Evolutionary conservation across 352 stramenopile species (phyloP).

Genomic region (Aphanomyces invadans): DNA sequence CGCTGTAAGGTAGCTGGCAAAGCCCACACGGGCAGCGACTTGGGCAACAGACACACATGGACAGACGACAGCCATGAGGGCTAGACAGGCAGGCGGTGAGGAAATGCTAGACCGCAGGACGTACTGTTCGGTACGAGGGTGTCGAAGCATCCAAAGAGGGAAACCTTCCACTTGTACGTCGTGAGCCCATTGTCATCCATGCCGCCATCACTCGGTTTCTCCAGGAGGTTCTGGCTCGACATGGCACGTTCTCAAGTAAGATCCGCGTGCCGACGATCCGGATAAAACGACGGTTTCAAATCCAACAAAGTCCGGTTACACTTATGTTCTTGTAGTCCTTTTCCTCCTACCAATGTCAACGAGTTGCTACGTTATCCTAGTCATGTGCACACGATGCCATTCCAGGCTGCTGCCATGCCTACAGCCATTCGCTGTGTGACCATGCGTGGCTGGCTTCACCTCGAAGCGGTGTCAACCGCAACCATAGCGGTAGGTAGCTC

Average conservation of each 20-base stretch:
- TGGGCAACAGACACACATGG: constrained; percentile 16
- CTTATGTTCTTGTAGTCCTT: not conserved
- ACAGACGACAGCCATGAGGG: constrained; percentile 8
- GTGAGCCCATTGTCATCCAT: constrained; percentile 42
- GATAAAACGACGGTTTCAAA: not conserved
- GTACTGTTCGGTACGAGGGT: constrained; percentile 60
- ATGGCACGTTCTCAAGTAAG: not conserved
- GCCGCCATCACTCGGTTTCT: not conserved
- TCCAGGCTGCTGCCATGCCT: no score
- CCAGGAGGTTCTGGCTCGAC: not conserved
- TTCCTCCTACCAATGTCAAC: no score
- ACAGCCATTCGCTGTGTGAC: no score
- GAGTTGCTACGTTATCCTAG: no score
- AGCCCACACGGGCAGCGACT: constrained; percentile 10
- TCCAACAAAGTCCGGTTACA: not conserved
- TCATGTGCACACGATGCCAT: no score
- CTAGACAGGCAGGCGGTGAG: not conserved
- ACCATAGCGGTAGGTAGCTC: no score
- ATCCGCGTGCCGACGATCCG: not conserved
- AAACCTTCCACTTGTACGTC: constrained; percentile 64
- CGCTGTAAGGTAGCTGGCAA: not conserved
- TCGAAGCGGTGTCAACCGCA: no score
- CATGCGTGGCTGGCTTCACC: no score
- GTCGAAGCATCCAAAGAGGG: constrained; percentile 64
- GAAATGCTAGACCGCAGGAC: not conserved